Evolutionary conservation across 768 basidiomycete species (phyloP).

Genomic region (Leccinum pellstonianum): DNA sequence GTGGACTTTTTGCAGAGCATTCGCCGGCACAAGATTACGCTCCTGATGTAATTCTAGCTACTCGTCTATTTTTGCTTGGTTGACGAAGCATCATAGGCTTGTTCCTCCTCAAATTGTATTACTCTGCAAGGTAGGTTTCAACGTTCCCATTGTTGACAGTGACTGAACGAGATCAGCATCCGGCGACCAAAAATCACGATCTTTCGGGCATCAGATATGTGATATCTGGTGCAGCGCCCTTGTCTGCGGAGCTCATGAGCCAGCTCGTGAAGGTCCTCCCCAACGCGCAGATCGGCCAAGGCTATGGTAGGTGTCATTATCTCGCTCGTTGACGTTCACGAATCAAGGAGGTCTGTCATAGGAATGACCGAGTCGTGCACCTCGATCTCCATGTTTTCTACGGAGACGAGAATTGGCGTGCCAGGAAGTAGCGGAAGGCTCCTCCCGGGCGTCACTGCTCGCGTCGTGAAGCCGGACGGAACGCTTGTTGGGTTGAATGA

Average conservation of each 20-base stretch:
- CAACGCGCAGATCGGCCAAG: slow-evolving; percentile 63
- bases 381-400: slow-evolving; percentile 48
- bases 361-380: slow-evolving; percentile 70
- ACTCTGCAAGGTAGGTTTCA: slow-evolving; percentile 57
- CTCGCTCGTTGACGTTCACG: background rate
- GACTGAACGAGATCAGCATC: slow-evolving; percentile 40
- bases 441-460: slow-evolving; percentile 53
- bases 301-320: slow-evolving; percentile 44
- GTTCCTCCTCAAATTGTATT: slow-evolving; percentile 68
- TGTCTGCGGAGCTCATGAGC: slow-evolving; percentile 54
- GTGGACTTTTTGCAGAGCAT: slow-evolving; percentile 62
- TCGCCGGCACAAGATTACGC: slow-evolving; percentile 52
- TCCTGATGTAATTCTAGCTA: slow-evolving; percentile 44
- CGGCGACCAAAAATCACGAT: slow-evolving; percentile 47
- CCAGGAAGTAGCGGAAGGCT: slow-evolving; percentile 51
- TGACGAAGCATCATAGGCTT: slow-evolving; percentile 37
- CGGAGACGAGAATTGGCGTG: slow-evolving; percentile 46
- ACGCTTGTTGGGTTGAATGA: slow-evolving; percentile 53
- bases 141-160: background rate
- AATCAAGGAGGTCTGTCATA: slow-evolving; percentile 21
- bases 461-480: slow-evolving; percentile 59
- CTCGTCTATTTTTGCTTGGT: background rate
- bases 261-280: slow-evolving; percentile 48
- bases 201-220: slow-evolving; percentile 51
- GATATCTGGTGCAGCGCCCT: slow-evolving; percentile 62